Evolutionary conservation across 108 stramenopile genomes (phyloP), one percentile per base, ranked within the genome.

Genomic region (Skeletonema marinoi): DNA sequence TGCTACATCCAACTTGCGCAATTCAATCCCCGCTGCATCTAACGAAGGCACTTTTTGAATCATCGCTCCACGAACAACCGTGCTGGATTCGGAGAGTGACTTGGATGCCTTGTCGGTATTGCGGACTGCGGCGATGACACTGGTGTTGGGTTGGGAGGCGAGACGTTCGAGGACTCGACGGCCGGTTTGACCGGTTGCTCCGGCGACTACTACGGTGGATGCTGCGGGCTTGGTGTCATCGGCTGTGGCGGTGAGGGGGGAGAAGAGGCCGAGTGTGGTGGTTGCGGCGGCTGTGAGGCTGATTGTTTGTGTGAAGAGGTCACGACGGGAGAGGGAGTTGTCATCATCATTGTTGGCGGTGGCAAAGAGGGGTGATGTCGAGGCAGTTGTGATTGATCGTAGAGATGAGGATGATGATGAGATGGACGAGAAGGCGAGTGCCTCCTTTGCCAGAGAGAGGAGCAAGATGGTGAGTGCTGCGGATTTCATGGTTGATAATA

Each of bases 141-240:
- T 19, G 0, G 86, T 48, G 31, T 54, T 65, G 21, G 77, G 62
- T 14, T 36, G 56, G 3, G 72, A 71, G 3, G 87, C 89, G 21
- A 95, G 66, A 7, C 89, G 87, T 75, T 95, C 90, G 38, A 93
- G 72, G 30, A 93, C 63, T 10, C 92, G 88, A 7, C 90, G 82
- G 25, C 94, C 94, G 1, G 92, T 95, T 54, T 95, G 92, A 13
- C 94, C 94, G 30, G 92, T 93, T 50, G 94, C 88, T 31, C 94
- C 94, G 33, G 90, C 90, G 10, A 95, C 90, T 4, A 95, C 88
- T 6, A 95, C 89, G 3, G 65, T 74, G 30, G 48, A 4, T 11
- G 56, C 12, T 3, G 72, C 4, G 44, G 66, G 50, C 31, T 29
- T 60, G 10, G 48, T 51, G 36, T 68, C 68, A 3, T 33, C 66